These are phyloP conservation scores for Torulaspora gathmanii DNA, from an alignment of 805 yeast species.

Conservation along the genomic window DNA sequence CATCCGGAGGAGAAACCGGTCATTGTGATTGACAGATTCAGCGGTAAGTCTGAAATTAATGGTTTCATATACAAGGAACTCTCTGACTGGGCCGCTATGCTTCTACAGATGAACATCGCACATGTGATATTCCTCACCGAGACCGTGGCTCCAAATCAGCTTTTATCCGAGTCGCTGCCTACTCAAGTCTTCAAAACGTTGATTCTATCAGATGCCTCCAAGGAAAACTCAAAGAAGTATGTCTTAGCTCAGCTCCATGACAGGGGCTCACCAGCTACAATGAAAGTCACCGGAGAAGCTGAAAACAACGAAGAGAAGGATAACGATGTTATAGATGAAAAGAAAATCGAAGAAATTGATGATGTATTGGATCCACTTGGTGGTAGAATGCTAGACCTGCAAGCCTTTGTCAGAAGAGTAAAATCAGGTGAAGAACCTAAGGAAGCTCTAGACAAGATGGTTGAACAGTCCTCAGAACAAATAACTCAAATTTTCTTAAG, in stretches of 20 bases:
- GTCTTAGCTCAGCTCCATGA: slow-evolving; percentile 52
- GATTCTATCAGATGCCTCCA: slow-evolving; percentile 75
- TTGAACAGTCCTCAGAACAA: slow-evolving; percentile 81
- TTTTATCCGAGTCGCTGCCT: slow-evolving; percentile 69
- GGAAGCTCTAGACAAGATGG: slow-evolving; percentile 74
- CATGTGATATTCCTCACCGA: slow-evolving; percentile 86
- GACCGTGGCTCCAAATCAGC: slow-evolving; percentile 71
- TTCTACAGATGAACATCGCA: slow-evolving; percentile 74
- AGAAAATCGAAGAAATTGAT: slow-evolving; percentile 42
- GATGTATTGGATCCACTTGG: slow-evolving; percentile 71
- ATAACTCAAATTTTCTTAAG: slow-evolving; percentile 72
- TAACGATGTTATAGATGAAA: slow-evolving; percentile 13
- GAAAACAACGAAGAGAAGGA: slow-evolving; percentile 22
- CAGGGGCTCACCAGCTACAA: not conserved
- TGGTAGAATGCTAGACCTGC: slow-evolving; percentile 91
- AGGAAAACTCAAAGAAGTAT: slow-evolving; percentile 62
- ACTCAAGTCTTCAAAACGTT: slow-evolving; percentile 78
- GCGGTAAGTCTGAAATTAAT: slow-evolving; percentile 53
- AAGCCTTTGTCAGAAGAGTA: slow-evolving; percentile 81
- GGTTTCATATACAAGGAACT: slow-evolving; percentile 65
- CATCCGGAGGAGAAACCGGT: slow-evolving; percentile 85
- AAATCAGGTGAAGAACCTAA: slow-evolving; percentile 80
- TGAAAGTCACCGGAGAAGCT: slow-evolving; percentile 27
- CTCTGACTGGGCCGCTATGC: slow-evolving; percentile 83
- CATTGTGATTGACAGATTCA: slow-evolving; percentile 71